Base-by-base conservation (phyloP, 2,329 filamentous ascomycete genomes). In the Pyricularia pennisetigena region DNA sequence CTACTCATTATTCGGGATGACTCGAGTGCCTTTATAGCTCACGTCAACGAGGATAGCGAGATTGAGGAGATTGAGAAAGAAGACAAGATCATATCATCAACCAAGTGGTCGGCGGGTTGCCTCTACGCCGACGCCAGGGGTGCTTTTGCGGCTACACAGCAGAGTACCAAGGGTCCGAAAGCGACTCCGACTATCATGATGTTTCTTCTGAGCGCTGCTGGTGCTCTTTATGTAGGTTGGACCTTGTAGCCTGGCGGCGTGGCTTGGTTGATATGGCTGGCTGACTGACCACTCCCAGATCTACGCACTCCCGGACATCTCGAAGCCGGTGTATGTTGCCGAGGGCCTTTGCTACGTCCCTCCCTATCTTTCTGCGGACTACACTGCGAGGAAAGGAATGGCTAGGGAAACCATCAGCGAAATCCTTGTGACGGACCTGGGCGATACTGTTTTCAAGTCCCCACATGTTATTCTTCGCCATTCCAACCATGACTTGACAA, bases 381-480 rank as follows among this genome's bases (percentile, higher is more conserved):
- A 89, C 73, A 81, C 86, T 0, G 85, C 87, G 3, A 87, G 91
- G 72, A 87, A 92, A 73, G 88, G 89, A 64, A 88, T 88, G 26
- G 85, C 86, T 8, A 90, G 89, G 73, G 93, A 95, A 73, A 84
- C 82, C 0, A 78, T 99, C 8, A 86, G 88, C 0, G 94, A 99
- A 76, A 85, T 97, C 4, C 75, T 97, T 8, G 86, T 97, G 6
- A 90, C 93, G 41, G 90, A 98, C 71, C 84, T 99, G 14, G 95
- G 95, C 29, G 92, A 97, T 74, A 79, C 83, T 4, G 87, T 87
- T 10, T 83, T 84, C 26, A 88, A 86, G 70, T 87, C 85, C 2
- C 93, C 94, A 7, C 92, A 97, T 76, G 82, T 99, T 24, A 89
- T 98, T 90, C 81, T 94, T 30, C 91, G 94, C 66, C 92, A 92